These are phyloP conservation scores for Colletotrichum sp. DNA, from an alignment of 2,329 filamentous ascomycete genomes.

Conservation along the genomic window DNA sequence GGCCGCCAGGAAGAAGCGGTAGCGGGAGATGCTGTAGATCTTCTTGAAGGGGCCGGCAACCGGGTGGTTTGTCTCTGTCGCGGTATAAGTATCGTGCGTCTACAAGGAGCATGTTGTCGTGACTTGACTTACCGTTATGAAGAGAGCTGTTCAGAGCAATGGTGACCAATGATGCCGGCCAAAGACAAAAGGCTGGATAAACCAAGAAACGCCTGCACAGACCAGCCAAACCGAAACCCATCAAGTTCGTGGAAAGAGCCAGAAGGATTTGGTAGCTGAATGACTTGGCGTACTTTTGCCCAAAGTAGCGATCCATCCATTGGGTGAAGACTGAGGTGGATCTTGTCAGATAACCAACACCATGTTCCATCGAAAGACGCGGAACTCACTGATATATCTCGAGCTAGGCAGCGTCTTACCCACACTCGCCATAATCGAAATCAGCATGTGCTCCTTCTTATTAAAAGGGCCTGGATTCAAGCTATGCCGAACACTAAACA, in stretches of 20 bases:
- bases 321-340: conserved; percentile 50
- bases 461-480: conserved; percentile 56
- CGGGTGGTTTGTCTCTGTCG: conserved; percentile 25
- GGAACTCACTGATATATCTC: conserved; percentile 36
- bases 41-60: conserved; percentile 33
- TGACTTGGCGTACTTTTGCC: conserved; percentile 45
- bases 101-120: conserved; percentile 13
- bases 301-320: conserved; percentile 45
- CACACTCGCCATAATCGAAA: conserved; percentile 62
- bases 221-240: conserved; percentile 58
- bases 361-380: not conserved
- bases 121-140: conserved; percentile 35
- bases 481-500: conserved; percentile 40
- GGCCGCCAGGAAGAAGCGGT: conserved; percentile 46
- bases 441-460: conserved; percentile 59
- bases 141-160: conserved; percentile 49
- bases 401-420: conserved; percentile 48
- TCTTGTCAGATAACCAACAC: conserved; percentile 13
- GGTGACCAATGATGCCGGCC: conserved; percentile 53
- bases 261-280: conserved; percentile 52
- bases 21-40: conserved; percentile 38
- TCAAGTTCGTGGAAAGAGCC: conserved; percentile 51
- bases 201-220: conserved; percentile 51
- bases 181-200: conserved; percentile 53
- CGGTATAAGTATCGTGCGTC: not conserved